Evolutionary conservation across 495 filamentous ascomycete species (phyloP).

Genomic region (Penicillium atrosanguineum): DNA sequence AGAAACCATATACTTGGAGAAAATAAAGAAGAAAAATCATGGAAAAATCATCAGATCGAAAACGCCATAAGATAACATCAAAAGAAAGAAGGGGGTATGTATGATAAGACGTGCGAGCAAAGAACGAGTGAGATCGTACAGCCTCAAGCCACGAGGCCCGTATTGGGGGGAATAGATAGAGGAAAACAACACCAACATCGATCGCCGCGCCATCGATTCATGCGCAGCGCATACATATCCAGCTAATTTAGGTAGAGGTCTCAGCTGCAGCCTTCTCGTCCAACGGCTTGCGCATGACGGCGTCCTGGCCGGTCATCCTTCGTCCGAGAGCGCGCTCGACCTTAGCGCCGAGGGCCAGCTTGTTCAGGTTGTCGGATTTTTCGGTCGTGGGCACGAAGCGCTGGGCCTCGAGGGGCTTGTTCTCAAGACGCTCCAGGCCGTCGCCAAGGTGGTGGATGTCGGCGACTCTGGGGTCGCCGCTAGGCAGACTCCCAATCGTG

Average conservation of each 20-base stretch:
- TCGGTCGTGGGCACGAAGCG: conserved; percentile 78
- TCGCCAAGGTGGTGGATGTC: conserved; percentile 82
- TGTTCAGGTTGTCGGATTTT: conserved; percentile 82
- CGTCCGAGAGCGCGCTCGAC: conserved; percentile 87
- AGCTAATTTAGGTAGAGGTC: conserved; percentile 19
- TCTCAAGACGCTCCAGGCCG: conserved; percentile 85
- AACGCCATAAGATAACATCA: conserved; percentile 8
- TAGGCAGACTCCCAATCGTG: conserved; percentile 60
- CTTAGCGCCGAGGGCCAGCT: conserved; percentile 89
- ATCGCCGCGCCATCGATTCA: not conserved
- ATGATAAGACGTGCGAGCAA: conserved; percentile 12
- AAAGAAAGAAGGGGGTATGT: conserved; percentile 22
- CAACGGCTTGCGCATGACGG: conserved; percentile 68
- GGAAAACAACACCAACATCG: conserved; percentile 1
- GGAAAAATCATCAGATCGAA: conserved; percentile 17
- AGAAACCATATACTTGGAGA: conserved; percentile 2
- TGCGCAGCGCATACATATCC: not conserved
- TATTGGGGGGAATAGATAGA: not conserved
- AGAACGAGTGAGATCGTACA: conserved; percentile 14
- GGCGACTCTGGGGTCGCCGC: conserved; percentile 53
- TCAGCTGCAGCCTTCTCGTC: conserved; percentile 45
- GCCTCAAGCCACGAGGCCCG: conserved; percentile 1
- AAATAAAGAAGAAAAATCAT: conserved; percentile 8
- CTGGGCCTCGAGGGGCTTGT: conserved; percentile 80
- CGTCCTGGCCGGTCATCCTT: conserved; percentile 89